Percentiles rank a stretch among this genome's conserved stretches.
Evolutionary conservation across 305 asterid genomes (phyloP).

Genomic region (Fraxinus platypoda): DNA sequence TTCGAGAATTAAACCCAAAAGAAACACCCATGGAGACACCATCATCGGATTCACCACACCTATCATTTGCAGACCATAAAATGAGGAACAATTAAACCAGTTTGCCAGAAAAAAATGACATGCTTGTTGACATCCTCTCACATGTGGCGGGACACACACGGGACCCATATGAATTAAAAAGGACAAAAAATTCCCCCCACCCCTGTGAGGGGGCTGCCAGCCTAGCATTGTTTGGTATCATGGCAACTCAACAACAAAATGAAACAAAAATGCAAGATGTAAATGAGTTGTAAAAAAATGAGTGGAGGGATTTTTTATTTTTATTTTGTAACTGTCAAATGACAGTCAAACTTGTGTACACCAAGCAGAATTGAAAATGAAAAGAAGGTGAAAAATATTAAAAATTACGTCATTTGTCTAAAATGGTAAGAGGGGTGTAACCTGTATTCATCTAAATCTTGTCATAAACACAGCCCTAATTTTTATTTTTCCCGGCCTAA

Average conservation of each 20-base stretch:
- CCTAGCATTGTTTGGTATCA: not conserved
- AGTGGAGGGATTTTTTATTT: no score
- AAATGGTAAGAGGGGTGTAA: not conserved
- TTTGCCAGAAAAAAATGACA: no score
- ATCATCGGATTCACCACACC: not conserved
- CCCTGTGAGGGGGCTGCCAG: no score
- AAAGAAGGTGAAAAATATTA: not conserved
- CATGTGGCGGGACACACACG: no score
- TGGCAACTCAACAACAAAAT: not conserved
- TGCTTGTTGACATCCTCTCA: no score
- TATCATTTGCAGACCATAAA: not conserved
- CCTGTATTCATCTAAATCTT: not conserved
- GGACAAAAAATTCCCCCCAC: no score
- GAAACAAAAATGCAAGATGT: no score
- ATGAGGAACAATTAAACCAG: not conserved
- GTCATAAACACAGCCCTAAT: not conserved
- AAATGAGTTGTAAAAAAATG: no score
- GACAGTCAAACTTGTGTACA: no score
- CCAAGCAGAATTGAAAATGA: no score
- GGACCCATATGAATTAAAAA: no score
- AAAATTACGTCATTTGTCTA: not conserved
- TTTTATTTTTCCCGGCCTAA: not conserved
- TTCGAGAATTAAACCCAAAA: conserved; percentile 19
- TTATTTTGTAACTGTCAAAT: no score
- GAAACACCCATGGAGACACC: not conserved